Evolutionary conservation across 768 basidiomycete genomes (phyloP), one percentile per base, ranked within the genome.

Genomic region (Kwoniella sp.): DNA sequence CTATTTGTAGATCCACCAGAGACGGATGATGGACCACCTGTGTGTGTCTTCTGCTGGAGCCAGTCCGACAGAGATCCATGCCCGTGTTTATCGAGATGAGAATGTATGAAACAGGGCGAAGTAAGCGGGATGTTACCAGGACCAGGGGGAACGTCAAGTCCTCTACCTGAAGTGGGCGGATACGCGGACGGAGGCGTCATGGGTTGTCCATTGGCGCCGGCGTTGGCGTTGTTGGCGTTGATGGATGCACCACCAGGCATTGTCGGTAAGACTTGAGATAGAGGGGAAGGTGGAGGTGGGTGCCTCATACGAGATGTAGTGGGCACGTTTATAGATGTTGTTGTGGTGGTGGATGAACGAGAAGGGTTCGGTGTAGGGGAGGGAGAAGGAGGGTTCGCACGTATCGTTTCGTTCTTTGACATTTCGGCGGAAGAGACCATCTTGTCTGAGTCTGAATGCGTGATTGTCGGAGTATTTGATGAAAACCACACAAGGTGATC

Each of bases 21-120:
- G 3, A 46, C 40, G 4, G 56, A 51, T 26, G 49, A 51, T 44
- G 46, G 30, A 15, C 61, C 54, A 22, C 54, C 33, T 36, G 50
- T 52, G 9, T 10, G 29, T 27, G 51, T 67, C 65, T 83, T 83
- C 60, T 83, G 83, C 21, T 77, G 65, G 22, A 91, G 80, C 87
- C 89, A 92, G 64, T 90, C 90, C 37, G 86, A 85, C 48, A 92
- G 83, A 9, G 90, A 88, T 3, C 87, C 88, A 46, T 86, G 87
- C 4, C 87, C 88, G 46, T 86, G 87, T 72, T 88, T 88, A 79
- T 95, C 90, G 52, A 97, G 88, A 69, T 90, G 86, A 0, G 90
- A 92, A 82, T 97, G 93, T 37, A 97, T 88, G 80, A 93, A 95
- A 77, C 92, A 96, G 10, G 93, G 93, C 0, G 91, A 92, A 17